A percentile compares a stretch with the other conserved stretches of the same genome.
phyloP scores from a whole-genome alignment of 2,329 filamentous ascomycete species.

The Colletotrichum nymphaeae region DNA sequence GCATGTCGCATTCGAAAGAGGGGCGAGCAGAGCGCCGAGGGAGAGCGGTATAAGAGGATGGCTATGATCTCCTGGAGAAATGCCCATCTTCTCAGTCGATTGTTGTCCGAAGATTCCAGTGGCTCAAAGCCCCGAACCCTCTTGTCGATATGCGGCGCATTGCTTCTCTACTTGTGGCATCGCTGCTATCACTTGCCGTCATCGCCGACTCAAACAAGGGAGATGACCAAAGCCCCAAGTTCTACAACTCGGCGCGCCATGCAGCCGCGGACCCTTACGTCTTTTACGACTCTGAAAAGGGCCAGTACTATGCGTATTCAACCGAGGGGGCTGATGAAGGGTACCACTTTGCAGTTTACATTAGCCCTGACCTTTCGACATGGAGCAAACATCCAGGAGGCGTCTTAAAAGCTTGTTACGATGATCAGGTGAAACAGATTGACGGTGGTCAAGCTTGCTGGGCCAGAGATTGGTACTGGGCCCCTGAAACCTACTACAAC shows the following conservation, averaged over 20 bases:
- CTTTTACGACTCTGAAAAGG: conserved; percentile 44
- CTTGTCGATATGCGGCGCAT: conserved; percentile 4
- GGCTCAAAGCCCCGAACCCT: not conserved
- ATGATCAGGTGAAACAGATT: conserved; percentile 42
- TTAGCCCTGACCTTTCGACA: conserved; percentile 48
- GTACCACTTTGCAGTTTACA: conserved; percentile 48
- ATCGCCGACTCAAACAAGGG: not conserved
- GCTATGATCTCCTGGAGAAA: not conserved
- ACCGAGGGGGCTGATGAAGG: conserved; percentile 48
- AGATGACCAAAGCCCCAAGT: conserved; percentile 39
- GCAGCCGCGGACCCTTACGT: conserved; percentile 47
- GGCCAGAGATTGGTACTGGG: conserved; percentile 51
- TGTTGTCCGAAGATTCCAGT: not conserved
- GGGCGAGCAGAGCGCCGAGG: not conserved
- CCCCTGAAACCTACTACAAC: conserved; percentile 50
- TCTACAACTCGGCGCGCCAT: conserved; percentile 47
- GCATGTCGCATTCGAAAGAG: conserved; percentile 12
- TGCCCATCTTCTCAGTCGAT: not conserved
- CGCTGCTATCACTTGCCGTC: not conserved
- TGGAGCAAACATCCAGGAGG: conserved; percentile 48
- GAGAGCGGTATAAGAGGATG: conserved; percentile 8
- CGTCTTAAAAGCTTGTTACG: conserved; percentile 46
- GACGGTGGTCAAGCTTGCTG: conserved; percentile 48
- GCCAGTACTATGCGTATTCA: conserved; percentile 49
- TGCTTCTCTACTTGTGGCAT: not conserved